Evolutionary conservation across 2,329 filamentous ascomycete genomes (phyloP), one percentile per base, ranked within the genome.

Genomic region (Dactylella cylindrospora): DNA sequence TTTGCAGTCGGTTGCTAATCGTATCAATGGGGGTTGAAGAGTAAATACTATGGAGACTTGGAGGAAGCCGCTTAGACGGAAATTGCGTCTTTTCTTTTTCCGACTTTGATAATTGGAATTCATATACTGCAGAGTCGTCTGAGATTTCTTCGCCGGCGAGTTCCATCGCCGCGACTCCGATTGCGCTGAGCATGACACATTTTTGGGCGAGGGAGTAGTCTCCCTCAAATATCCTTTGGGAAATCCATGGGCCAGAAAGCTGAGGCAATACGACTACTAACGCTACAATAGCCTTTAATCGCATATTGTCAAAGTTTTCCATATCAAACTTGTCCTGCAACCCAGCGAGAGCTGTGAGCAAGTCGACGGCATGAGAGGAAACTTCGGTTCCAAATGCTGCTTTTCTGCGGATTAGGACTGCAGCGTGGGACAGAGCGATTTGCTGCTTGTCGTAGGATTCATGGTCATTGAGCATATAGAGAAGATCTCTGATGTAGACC

Each of bases 171-270:
- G 86, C 82, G 0, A 98, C 75, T 0, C 90, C 91, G 3, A 98
- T 76, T 0, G 88, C 84, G 15, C 88, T 85, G 46, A 98, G 83
- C 29, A 97, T 79, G 0, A 86, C 82, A 5, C 86, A 87, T 31
- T 93, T 81, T 71, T 97, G 91, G 0, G 84, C 81, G 29, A 97
- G 76, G 0, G 90, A 95, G 72, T 93, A 90, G 70, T 98, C 93
- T 12, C 90, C 90, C 33, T 89, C 85, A 71, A 96, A 97, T 71
- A 93, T 94, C 0, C 86, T 85, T 53, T 84, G 83, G 2, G 86
- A 83, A 57, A 94, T 88, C 85, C 88, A 94, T 10, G 83, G 86
- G 0, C 84, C 90, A 80, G 96, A 88, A 46, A 80, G 78, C 41
- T 81, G 76, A 0, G 93, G 88, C 66, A 87, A 82, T 0, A 88